A percentile compares a stretch with the other conserved stretches of the same genome.
Conservation (phyloP, 805 yeast species). For the Candida sonorensis region DNA sequence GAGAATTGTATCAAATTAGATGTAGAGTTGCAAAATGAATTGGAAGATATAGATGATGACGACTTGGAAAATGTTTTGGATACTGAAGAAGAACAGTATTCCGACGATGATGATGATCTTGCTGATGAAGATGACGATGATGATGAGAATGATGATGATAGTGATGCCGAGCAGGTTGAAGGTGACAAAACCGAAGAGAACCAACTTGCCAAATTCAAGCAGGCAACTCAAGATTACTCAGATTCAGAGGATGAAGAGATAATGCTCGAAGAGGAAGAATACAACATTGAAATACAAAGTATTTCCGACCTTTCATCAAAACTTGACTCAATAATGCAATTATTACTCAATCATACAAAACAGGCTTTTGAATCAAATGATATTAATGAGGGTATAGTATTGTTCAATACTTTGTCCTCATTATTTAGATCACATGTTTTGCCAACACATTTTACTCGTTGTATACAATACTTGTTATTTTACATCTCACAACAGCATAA, state of each 20-base stretch:
- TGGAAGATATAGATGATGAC: constrained; percentile 79
- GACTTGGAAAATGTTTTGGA: constrained; percentile 43
- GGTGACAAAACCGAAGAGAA: constrained; percentile 19
- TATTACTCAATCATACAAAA: constrained; percentile 47
- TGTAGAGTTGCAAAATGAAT: constrained; percentile 83
- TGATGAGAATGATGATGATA: constrained; percentile 27
- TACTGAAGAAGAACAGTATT: constrained; percentile 20
- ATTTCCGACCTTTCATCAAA: constrained; percentile 54
- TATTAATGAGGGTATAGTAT: constrained; percentile 51
- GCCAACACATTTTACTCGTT: constrained; percentile 88
- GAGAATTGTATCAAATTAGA: constrained; percentile 82
- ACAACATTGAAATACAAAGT: constrained; percentile 39
- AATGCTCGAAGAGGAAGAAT: constrained; percentile 37
- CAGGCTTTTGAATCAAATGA: constrained; percentile 42
- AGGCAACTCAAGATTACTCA: constrained; percentile 19
- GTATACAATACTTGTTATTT: constrained; percentile 80
- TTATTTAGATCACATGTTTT: constrained; percentile 75
- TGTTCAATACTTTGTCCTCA: constrained; percentile 69
- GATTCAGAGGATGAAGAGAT: constrained; percentile 26
- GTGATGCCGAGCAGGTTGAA: constrained; percentile 22
- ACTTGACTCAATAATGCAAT: constrained; percentile 60
- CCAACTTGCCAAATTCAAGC: constrained; percentile 19
- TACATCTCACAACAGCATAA: constrained; percentile 74
- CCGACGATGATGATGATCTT: constrained; percentile 20
- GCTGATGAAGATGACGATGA: constrained; percentile 24